A percentile compares a stretch with the other conserved stretches of the same genome.
Conservation (phyloP, 2,329 filamentous ascomycete genomes). For the Neurospora crassa region DNA sequence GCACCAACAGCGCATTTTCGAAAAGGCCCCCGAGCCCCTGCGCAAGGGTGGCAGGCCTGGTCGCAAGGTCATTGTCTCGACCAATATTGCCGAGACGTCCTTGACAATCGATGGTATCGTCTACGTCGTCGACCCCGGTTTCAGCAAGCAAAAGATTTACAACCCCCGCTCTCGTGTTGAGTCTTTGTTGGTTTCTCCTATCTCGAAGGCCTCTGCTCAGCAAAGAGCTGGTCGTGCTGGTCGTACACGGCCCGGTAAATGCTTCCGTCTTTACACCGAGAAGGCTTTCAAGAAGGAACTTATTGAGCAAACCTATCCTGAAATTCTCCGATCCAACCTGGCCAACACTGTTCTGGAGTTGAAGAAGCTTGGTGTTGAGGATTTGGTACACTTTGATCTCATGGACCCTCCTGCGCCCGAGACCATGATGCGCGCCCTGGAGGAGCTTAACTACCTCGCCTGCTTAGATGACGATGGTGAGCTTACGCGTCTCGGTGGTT, state of each 20-base stretch:
- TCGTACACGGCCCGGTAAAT: conserved; percentile 96
- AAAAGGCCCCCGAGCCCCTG: conserved; percentile 67
- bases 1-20: conserved; percentile 93
- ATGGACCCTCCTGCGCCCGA: conserved; percentile 98
- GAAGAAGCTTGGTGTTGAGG: conserved; percentile 93
- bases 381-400: conserved; percentile 94
- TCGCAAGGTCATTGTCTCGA: conserved; percentile 89
- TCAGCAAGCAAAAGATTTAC: conserved; percentile 99
- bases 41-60: conserved; percentile 73
- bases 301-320: conserved; percentile 93
- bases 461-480: conserved; percentile 96
- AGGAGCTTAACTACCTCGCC: conserved; percentile 94
- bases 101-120: conserved; percentile 98
- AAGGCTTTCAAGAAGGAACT: conserved; percentile 94
- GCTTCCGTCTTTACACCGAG: conserved; percentile 94
- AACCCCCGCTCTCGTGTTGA: conserved; percentile 95
- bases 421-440: conserved; percentile 93
- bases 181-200: conserved; percentile 92
- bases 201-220: conserved; percentile 94
- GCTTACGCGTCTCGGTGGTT: conserved; percentile 71
- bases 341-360: conserved; percentile 91
- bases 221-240: conserved; percentile 98
- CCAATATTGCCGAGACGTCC: conserved; percentile 96
- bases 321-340: conserved; percentile 89
- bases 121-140: conserved; percentile 97